Evolutionary conservation across 139 green algal species (phyloP).

Genomic region (Chlorella sp.): DNA sequence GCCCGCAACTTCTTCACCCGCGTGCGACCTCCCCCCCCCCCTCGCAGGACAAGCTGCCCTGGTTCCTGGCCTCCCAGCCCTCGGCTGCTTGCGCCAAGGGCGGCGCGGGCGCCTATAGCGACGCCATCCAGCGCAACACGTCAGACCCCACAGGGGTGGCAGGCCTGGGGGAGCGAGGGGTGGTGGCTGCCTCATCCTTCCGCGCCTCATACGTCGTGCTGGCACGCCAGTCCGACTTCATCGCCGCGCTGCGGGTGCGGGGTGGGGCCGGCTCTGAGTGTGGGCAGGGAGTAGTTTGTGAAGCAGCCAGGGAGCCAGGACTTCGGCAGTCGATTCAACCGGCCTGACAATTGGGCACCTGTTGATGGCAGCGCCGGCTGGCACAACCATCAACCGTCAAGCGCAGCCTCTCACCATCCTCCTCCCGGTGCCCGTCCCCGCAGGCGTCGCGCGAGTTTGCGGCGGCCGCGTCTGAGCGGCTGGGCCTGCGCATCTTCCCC

Average conservation of each 20-base stretch:
- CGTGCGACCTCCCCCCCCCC: neutral
- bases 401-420: neutral
- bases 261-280: no score
- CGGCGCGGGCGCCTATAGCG: constrained; percentile 79
- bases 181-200: constrained; percentile 78
- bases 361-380: neutral
- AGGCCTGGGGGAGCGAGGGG: constrained; percentile 48
- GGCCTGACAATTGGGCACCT: no score
- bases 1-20: neutral
- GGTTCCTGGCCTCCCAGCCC: constrained; percentile 84
- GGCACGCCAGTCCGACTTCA: constrained; percentile 85
- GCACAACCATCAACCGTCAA: neutral
- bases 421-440: neutral
- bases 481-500: constrained; percentile 78
- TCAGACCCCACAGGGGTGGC: constrained; percentile 39
- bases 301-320: no score
- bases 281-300: neutral
- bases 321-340: no score
- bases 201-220: constrained; percentile 85
- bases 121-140: constrained; percentile 47
- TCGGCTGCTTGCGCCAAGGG: constrained; percentile 81
- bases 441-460: constrained; percentile 42
- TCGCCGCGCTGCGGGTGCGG: constrained; percentile 65
- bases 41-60: constrained; percentile 66
- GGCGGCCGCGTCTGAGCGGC: constrained; percentile 8